Percentiles rank a stretch among this genome's conserved stretches.
Evolutionary conservation across 192 early-diverging fungal species (phyloP).

Genomic region (Gaertneriomyces semiglobifer): DNA sequence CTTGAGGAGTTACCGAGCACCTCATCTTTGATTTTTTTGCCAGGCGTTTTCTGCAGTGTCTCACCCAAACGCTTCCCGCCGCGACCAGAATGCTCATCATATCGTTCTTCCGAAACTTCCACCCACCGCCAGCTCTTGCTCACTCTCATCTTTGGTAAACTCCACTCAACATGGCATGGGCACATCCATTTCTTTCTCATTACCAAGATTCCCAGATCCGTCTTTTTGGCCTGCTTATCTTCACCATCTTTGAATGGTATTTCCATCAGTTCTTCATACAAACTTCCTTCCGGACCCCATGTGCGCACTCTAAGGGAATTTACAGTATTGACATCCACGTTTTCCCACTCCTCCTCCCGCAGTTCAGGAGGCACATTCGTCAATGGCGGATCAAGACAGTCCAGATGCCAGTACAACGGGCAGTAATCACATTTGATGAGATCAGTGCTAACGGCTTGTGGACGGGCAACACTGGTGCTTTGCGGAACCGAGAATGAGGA

Average conservation of each 20-base stretch:
- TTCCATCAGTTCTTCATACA: conserved; percentile 5
- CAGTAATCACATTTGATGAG: conserved; percentile 55
- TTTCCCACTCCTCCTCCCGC: conserved; percentile 20
- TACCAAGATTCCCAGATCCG: conserved; percentile 19
- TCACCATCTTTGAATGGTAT: conserved; percentile 1
- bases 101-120: conserved; percentile 9
- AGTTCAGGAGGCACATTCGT: conserved; percentile 33
- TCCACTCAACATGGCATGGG: conserved; percentile 52
- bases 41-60: no score
- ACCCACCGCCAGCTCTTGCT: conserved; percentile 12
- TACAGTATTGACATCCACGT: conserved; percentile 19
- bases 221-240: conserved; percentile 11
- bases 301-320: conserved; percentile 1
- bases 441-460: conserved; percentile 32
- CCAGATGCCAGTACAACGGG: conserved; percentile 50
- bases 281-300: conserved; percentile 16
- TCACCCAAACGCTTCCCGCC: no score
- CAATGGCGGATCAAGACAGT: conserved; percentile 49
- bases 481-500: conserved; percentile 25
- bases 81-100: no score
- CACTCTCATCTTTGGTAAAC: conserved; percentile 26
- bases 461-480: neutral
- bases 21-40: no score
- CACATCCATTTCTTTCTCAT: conserved; percentile 51
- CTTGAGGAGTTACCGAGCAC: no score